These are phyloP conservation scores for Pluteus cervinus DNA, from an alignment of 768 basidiomycete species.

Conservation along the genomic window DNA sequence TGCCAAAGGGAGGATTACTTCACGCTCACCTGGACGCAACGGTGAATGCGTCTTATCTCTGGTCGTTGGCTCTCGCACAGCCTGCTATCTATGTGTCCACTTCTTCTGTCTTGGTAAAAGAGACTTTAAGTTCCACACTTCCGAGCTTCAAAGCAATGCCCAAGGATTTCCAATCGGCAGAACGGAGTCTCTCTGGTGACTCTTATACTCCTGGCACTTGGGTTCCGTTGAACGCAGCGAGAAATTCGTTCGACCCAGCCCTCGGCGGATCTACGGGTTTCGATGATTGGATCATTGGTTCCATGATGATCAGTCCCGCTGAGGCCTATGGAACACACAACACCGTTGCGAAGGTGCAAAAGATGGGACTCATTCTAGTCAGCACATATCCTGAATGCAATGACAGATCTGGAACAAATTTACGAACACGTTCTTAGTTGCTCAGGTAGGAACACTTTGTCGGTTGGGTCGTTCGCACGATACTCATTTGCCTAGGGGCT, in stretches of 20 bases:
- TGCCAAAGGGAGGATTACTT: constrained; percentile 77
- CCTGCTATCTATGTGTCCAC: constrained; percentile 56
- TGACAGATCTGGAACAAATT: constrained; percentile 76
- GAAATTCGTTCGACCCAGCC: constrained; percentile 40
- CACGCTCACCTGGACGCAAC: constrained; percentile 76
- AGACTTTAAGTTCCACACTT: constrained; percentile 33
- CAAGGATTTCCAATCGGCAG: constrained; percentile 20
- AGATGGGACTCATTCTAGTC: neutral
- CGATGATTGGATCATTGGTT: constrained; percentile 56
- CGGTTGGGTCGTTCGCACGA: neutral
- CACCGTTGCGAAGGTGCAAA: constrained; percentile 52
- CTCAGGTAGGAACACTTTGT: constrained; percentile 30
- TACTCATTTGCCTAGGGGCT: constrained; percentile 28
- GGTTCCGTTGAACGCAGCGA: constrained; percentile 50
- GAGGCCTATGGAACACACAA: constrained; percentile 74
- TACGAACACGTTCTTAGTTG: constrained; percentile 41
- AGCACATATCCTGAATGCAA: neutral
- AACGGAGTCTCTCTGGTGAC: constrained; percentile 30
- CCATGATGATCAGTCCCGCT: constrained; percentile 61
- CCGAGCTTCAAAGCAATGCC: constrained; percentile 54
- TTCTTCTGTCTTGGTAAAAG: constrained; percentile 28
- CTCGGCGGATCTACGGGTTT: constrained; percentile 63
- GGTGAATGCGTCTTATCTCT: constrained; percentile 46
- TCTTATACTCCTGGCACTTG: constrained; percentile 42
- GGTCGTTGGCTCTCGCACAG: constrained; percentile 49